phyloP scores from a whole-genome alignment of 2,329 filamentous ascomycete genomes.

The Colletotrichum sp. region DNA sequence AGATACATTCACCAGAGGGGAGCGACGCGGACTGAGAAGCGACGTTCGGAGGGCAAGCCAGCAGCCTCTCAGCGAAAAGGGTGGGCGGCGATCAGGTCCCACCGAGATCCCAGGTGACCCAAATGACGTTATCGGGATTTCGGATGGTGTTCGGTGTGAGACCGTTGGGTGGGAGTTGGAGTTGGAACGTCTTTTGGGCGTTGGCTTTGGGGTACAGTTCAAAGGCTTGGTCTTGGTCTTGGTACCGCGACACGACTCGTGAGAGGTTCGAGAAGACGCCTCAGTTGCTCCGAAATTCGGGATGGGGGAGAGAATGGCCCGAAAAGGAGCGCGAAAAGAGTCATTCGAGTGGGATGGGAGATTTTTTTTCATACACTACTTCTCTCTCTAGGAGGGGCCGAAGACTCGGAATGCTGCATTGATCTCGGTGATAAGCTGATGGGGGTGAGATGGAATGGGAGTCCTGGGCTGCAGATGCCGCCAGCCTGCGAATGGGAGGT shows the following conservation, averaged over 20 bases:
- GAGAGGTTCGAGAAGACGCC: slow-evolving; percentile 5
- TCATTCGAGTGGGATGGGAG: not conserved
- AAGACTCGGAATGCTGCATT: slow-evolving; percentile 12
- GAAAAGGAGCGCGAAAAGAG: slow-evolving; percentile 1
- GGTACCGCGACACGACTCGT: not conserved
- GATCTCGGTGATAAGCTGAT: slow-evolving; percentile 17
- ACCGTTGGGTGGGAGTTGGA: not conserved
- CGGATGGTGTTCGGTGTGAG: slow-evolving; percentile 20
- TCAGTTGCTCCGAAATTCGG: slow-evolving; percentile 16
- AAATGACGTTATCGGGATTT: slow-evolving; percentile 21
- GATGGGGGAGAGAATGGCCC: not conserved
- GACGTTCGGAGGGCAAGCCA: not conserved
- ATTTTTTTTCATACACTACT: not conserved
- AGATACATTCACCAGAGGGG: not conserved
- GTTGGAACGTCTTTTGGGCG: not conserved
- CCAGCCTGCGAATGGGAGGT: not conserved
- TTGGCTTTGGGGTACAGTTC: not conserved
- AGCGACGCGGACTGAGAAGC: not conserved
- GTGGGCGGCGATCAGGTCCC: slow-evolving; percentile 21
- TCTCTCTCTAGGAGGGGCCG: not conserved
- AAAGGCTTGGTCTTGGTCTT: not conserved
- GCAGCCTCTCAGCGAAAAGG: not conserved
- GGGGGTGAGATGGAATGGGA: slow-evolving; percentile 5
- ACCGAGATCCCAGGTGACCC: slow-evolving; percentile 20
- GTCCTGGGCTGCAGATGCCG: not conserved